phyloP scores from a whole-genome alignment of 345 rosid genomes.

The Sisymbrium irio region DNA sequence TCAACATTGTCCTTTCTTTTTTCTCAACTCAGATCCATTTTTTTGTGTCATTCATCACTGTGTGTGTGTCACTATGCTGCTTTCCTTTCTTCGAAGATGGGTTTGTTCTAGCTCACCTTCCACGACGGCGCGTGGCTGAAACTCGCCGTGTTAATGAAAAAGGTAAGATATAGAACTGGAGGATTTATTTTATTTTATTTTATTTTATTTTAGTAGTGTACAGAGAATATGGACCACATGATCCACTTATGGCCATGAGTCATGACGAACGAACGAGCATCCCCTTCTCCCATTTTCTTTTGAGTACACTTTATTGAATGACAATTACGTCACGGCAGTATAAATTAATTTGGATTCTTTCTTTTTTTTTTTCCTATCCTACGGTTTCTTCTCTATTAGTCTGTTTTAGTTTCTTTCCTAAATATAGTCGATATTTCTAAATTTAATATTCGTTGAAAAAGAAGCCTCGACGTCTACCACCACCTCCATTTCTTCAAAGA shows the following conservation, averaged over 20 bases:
- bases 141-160: neutral
- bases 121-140: constrained; percentile 29
- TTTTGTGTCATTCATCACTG: neutral
- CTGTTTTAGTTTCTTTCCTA: constrained; percentile 14
- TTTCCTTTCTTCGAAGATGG: constrained; percentile 3
- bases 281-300: constrained; percentile 8
- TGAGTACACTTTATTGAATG: constrained; percentile 15
- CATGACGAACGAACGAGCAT: constrained; percentile 20
- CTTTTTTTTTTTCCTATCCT: neutral
- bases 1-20: constrained; percentile 1
- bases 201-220: neutral
- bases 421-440: constrained; percentile 7
- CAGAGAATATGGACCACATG: constrained; percentile 32
- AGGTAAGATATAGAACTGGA: neutral
- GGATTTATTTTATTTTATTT: neutral
- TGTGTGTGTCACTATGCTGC: neutral
- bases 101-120: neutral
- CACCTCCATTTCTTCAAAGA: neutral
- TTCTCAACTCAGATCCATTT: constrained; percentile 20
- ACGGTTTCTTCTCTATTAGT: constrained; percentile 17
- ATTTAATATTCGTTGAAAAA: neutral
- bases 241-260: constrained; percentile 23
- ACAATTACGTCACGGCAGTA: constrained; percentile 36
- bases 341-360: constrained; percentile 13
- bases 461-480: neutral